Conservation (phyloP, 2,329 filamentous ascomycete genomes). For the Alternaria dauci region DNA sequence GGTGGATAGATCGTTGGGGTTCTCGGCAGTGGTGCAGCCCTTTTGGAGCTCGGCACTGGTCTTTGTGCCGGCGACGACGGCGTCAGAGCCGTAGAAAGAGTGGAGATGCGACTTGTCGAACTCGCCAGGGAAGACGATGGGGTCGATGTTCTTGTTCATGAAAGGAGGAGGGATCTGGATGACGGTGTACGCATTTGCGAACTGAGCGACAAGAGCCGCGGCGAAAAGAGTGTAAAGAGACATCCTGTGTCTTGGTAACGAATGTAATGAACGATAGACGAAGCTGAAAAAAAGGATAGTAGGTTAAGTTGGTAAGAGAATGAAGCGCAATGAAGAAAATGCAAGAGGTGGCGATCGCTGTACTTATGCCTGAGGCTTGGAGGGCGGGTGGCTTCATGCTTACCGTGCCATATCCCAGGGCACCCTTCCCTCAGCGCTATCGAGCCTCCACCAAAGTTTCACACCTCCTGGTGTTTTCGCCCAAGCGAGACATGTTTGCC, state of each 20-base stretch:
- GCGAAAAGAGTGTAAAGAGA: slow-evolving; percentile 38
- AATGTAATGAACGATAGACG: slow-evolving; percentile 22
- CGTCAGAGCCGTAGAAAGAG: slow-evolving; percentile 58
- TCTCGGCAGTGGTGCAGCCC: slow-evolving; percentile 57
- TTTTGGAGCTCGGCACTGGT: slow-evolving; percentile 52
- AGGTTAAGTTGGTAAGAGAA: slow-evolving; percentile 7
- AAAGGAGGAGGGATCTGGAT: slow-evolving; percentile 47
- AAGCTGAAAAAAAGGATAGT: slow-evolving; percentile 4
- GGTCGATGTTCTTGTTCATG: slow-evolving; percentile 58
- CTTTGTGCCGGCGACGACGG: slow-evolving; percentile 51
- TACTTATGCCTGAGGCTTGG: slow-evolving; percentile 10
- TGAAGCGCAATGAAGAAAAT: slow-evolving; percentile 10
- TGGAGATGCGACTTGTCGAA: slow-evolving; percentile 55
- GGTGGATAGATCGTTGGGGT: slow-evolving; percentile 58
- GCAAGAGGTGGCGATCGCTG: not conserved
- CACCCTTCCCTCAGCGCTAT: slow-evolving; percentile 1
- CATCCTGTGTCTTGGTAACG: slow-evolving; percentile 41
- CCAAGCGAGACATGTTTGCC: slow-evolving; percentile 16
- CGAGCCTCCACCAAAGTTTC: slow-evolving; percentile 11
- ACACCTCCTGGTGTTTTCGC: slow-evolving; percentile 8
- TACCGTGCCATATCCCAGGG: slow-evolving; percentile 4
- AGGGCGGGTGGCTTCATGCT: not conserved
- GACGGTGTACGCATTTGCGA: slow-evolving; percentile 46
- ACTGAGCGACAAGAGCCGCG: slow-evolving; percentile 36
- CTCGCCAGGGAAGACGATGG: slow-evolving; percentile 54